Base-by-base conservation (phyloP, 305 asterid species). In the Plantago rigida region DNA sequence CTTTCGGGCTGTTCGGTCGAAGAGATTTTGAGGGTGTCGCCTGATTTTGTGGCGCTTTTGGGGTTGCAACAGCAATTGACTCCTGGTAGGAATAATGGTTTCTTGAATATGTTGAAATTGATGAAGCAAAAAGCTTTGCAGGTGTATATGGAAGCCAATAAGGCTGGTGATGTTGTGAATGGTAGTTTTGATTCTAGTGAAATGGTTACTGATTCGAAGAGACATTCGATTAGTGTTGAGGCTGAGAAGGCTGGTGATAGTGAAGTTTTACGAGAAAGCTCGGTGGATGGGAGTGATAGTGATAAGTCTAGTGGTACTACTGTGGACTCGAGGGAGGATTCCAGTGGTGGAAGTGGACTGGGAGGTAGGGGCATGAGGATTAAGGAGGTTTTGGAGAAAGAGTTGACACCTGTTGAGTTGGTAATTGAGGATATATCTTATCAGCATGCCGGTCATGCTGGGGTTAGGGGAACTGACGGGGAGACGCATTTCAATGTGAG, bases 11-110 rank as follows among this genome's bases (percentile, higher is more conserved):
- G 87, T 52, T 82, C 91, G 0, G 84, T 84, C 13, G 81, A 77
- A 47, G 93, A 86, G 77, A 79, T 86, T 74, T 67, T 84, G 9
- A 78, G 79, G 78, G 91, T 88, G 11, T 78, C 90, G 4, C 95
- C 97, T 17, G 89, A 89, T 83, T 89, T 89, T 63, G 92, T 44
- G 49, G 69, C 75, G 68, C 92, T 80, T 65, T 72, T 85, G 61
- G 96, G 96, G 48, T 67, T 89, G 83, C 92, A 84, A 52, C 92
- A 86, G 80, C 84, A 89, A 46, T 74, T 89, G 63, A 84, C 95
- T 39, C 89, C 89, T 63, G 81, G 94, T 19, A 69, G 95, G 78
- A 89, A 84, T 67, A 89, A 89, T 79, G 95, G 95, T 47, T 86
- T 89, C 73, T 77, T 86, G 76, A 89, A 89, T 76, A 89, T 86